Percentiles rank a stretch among this genome's conserved stretches.
Evolutionary conservation across 495 filamentous ascomycete species (phyloP).

Genomic region (Aspergillus egyptiacus): DNA sequence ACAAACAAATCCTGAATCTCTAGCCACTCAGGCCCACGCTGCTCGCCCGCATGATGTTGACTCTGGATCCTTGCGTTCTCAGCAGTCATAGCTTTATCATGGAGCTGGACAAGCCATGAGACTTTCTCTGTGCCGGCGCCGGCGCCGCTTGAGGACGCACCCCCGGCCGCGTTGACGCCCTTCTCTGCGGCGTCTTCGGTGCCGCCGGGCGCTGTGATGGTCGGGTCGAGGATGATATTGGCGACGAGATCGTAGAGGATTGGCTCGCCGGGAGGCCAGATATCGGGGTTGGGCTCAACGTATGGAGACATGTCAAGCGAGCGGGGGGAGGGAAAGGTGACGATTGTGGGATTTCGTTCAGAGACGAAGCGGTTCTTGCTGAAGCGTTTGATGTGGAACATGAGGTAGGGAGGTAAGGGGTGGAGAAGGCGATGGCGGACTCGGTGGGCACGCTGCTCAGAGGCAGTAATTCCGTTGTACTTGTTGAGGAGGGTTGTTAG

Average conservation of each 20-base stretch:
- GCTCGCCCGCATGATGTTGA: conserved; percentile 29
- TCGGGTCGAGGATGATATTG: conserved; percentile 67
- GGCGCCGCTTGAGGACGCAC: conserved; percentile 35
- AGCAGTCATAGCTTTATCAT: conserved; percentile 45
- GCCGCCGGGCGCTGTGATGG: conserved; percentile 73
- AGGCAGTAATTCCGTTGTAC: conserved; percentile 84
- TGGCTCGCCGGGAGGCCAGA: conserved; percentile 66
- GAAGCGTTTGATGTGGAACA: conserved; percentile 98
- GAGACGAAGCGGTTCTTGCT: conserved; percentile 89
- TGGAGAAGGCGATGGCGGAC: conserved; percentile 87
- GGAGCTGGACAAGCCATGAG: conserved; percentile 51
- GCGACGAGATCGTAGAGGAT: conserved; percentile 96
- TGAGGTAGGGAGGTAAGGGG: conserved; percentile 83
- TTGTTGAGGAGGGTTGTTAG: conserved; percentile 85
- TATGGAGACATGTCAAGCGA: conserved; percentile 84
- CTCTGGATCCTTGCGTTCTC: conserved; percentile 31
- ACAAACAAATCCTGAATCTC: conserved; percentile 94
- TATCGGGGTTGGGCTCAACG: conserved; percentile 64
- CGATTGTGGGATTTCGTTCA: conserved; percentile 96
- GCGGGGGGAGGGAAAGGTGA: conserved; percentile 76
- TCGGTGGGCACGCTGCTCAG: conserved; percentile 80
- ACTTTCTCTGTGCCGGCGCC: conserved; percentile 47
- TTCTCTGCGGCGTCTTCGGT: conserved; percentile 68
- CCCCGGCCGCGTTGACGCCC: conserved; percentile 69
- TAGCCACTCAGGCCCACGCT: conserved; percentile 66